Conservation (phyloP, 176 grass and related monocot genomes). For the Eleusine indica region DNA sequence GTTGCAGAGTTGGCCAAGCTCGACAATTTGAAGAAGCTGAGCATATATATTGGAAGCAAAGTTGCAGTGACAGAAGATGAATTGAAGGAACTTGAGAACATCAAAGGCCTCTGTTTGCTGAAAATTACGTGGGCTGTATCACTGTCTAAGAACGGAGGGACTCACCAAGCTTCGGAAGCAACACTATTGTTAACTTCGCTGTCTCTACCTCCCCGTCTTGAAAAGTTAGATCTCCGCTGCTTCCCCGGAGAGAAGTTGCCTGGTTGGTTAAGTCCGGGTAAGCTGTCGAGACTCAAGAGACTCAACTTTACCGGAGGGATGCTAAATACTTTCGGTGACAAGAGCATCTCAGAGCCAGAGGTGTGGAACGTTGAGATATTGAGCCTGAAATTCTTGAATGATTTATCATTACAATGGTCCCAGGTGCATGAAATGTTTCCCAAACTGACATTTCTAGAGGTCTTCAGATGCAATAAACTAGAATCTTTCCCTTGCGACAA, state of each 20-base stretch:
- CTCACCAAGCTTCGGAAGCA: not conserved
- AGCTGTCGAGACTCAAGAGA: slow-evolving; percentile 45
- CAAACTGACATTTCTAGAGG: slow-evolving; percentile 45
- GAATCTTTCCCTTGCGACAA: slow-evolving; percentile 51
- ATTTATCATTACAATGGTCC: slow-evolving; percentile 48
- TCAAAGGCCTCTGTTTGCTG: slow-evolving; percentile 40
- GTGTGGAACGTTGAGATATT: slow-evolving; percentile 50
- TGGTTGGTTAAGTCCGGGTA: slow-evolving; percentile 47
- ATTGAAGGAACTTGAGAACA: slow-evolving; percentile 44
- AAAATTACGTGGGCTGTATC: slow-evolving; percentile 70
- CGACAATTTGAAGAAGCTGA: slow-evolving; percentile 65
- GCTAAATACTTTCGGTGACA: slow-evolving; percentile 37
- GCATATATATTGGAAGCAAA: slow-evolving; percentile 65
- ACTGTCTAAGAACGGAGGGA: slow-evolving; percentile 17
- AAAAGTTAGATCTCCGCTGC: slow-evolving; percentile 70
- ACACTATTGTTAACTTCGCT: slow-evolving; percentile 13
- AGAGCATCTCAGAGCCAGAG: slow-evolving; percentile 5
- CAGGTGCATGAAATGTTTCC: slow-evolving; percentile 46
- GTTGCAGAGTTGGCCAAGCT: slow-evolving; percentile 52
- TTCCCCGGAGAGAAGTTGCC: slow-evolving; percentile 50
- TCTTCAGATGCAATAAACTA: slow-evolving; percentile 41
- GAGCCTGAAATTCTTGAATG: slow-evolving; percentile 60
- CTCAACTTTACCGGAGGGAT: slow-evolving; percentile 77
- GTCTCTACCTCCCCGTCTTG: slow-evolving; percentile 33
- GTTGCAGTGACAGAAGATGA: slow-evolving; percentile 38